A percentile compares a stretch with the other conserved stretches of the same genome.
Conservation (phyloP, 257 asterid genomes). For the Solanum gracilifrons region DNA sequence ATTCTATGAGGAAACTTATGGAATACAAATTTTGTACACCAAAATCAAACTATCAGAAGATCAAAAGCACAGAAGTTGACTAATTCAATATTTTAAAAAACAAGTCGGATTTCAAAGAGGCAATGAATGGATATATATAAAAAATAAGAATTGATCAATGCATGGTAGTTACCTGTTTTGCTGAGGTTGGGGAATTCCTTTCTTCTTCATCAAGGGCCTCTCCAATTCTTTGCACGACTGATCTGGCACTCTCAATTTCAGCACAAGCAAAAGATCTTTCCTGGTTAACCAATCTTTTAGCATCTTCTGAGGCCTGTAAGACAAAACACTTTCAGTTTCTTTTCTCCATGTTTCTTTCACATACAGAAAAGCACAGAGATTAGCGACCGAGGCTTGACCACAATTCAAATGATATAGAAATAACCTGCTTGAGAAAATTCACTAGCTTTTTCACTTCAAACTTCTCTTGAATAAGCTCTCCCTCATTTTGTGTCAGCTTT, state of each 20-base stretch:
- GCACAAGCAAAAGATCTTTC: slow-evolving; percentile 99
- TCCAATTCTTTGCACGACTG: slow-evolving; percentile 92
- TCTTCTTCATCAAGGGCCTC: slow-evolving; percentile 96
- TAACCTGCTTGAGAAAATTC: slow-evolving; percentile 91
- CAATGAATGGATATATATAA: neutral
- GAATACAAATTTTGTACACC: neutral
- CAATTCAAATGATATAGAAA: neutral
- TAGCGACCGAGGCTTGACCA: neutral
- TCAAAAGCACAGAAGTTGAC: neutral
- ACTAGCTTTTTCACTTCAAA: slow-evolving; percentile 89
- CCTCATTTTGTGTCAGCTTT: slow-evolving; percentile 75
- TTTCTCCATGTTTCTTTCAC: neutral
- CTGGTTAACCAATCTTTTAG: slow-evolving; percentile 87
- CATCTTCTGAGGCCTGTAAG: slow-evolving; percentile 93
- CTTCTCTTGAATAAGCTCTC: slow-evolving; percentile 83
- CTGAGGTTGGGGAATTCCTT: slow-evolving; percentile 48
- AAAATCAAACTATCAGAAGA: neutral
- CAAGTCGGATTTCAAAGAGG: neutral
- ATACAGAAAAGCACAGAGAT: neutral
- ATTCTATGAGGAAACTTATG: neutral
- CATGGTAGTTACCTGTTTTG: slow-evolving; percentile 30
- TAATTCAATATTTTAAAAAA: neutral
- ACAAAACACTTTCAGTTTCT: neutral
- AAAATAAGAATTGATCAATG: neutral
- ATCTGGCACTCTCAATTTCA: slow-evolving; percentile 93